Evolutionary conservation across 164 flowering plant genomes (phyloP).

Genomic region (Malania oleifera): DNA sequence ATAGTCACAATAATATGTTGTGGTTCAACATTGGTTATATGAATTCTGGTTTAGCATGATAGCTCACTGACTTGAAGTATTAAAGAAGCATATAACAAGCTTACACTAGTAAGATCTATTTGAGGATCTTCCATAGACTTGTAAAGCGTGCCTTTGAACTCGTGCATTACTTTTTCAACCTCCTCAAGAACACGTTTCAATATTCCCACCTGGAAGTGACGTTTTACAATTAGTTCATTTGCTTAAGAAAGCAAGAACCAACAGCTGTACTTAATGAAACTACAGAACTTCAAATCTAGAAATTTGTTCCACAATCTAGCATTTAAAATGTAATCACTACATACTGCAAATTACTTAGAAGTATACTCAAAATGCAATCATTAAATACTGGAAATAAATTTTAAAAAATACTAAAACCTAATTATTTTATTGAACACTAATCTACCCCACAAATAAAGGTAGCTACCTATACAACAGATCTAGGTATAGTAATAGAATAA

Average conservation of each 20-base stretch:
- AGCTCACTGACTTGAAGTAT: background rate
- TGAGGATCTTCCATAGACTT: conserved; percentile 98
- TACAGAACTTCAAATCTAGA: background rate
- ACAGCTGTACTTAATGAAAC: background rate
- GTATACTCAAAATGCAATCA: too few relatives aligned
- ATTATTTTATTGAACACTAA: background rate
- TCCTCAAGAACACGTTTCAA: conserved; percentile 97
- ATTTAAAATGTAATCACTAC: background rate
- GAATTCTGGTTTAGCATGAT: conserved; percentile 1
- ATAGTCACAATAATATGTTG: too few relatives aligned
- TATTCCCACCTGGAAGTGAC: conserved; percentile 74
- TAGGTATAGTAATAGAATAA: too few relatives aligned
- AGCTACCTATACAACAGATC: too few relatives aligned
- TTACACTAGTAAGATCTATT: conserved; percentile 75
- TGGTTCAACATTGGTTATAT: background rate
- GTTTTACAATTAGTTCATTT: background rate
- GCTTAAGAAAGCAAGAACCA: background rate
- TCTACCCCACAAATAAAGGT: background rate
- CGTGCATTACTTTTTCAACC: conserved; percentile 97
- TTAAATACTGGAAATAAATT: background rate
- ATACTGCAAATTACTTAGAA: background rate
- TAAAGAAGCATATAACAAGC: conserved; percentile 11
- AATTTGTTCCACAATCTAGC: background rate
- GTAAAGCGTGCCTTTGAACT: conserved; percentile 88
- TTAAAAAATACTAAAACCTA: background rate